Evolutionary conservation across 1,284 basidiomycete genomes (phyloP).

Genomic region (Veloboletus limbatus): DNA sequence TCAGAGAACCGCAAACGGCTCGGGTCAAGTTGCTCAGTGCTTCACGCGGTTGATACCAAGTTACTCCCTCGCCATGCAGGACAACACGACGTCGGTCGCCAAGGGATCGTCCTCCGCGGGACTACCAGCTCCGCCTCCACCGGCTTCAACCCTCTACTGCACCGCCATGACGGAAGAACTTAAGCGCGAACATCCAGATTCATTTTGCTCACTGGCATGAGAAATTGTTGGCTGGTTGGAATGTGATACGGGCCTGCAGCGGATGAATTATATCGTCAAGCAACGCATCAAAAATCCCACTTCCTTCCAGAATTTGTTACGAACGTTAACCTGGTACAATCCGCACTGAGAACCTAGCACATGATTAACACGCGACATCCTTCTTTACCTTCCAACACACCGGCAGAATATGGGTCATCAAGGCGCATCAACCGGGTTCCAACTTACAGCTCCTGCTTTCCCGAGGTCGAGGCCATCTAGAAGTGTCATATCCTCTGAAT

Average conservation of each 20-base stretch:
- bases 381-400: neutral
- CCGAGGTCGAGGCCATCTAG: conserved; percentile 67
- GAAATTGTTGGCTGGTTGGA: neutral
- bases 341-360: too few relatives aligned
- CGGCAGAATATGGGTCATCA: conserved; percentile 15
- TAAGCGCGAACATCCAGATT: neutral
- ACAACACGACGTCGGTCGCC: neutral
- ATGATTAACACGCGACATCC: neutral
- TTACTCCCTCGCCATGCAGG: neutral
- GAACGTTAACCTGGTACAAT: neutral
- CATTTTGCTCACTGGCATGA: neutral
- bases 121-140: too few relatives aligned
- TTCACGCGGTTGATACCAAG: neutral
- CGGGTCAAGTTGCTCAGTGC: neutral
- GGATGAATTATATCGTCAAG: neutral
- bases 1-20: neutral
- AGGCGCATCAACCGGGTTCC: conserved; percentile 65
- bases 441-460: conserved; percentile 58
- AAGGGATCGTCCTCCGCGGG: too few relatives aligned
- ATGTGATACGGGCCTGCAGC: neutral
- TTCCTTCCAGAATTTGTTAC: neutral
- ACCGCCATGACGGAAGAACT: neutral
- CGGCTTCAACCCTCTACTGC: too few relatives aligned
- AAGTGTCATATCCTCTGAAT: conserved; percentile 55
- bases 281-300: neutral